Base-by-base conservation (phyloP, 2,329 filamentous ascomycete species). In the Thielaviopsis euricoi region DNA sequence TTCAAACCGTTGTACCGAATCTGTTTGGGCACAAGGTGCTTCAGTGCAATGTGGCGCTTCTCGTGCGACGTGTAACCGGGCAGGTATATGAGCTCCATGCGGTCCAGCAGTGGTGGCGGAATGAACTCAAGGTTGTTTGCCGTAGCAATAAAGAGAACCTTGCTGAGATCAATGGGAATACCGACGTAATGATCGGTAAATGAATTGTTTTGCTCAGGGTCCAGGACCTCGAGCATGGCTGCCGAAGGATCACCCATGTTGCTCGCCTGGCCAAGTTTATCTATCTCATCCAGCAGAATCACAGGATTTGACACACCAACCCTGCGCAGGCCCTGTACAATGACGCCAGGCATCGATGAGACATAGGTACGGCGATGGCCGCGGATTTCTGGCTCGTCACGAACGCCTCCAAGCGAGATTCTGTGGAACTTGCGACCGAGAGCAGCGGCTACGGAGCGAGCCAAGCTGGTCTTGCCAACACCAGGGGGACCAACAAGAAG, bases 161-260 rank as follows among this genome's bases (percentile, higher is more conserved):
- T 96, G 73, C 89, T 95, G 21, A 98, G 77, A 67, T 98, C 93
- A 63, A 97, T 88, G 0, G 93, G 91, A 62, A 96, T 89, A 66
- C 90, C 90, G 68, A 98, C 82, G 69, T 97, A 98, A 71, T 98
- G 93, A 67, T 98, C 93, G 29, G 84, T 87, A 71, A 98, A 98
- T 10, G 82, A 86, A 70, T 94, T 81, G 67, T 98, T 98, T 72
- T 98, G 93, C 70, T 98, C 93, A 0, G 93, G 93, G 66, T 98
- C 93, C 52, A 98, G 77, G 12, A 98, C 93, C 70, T 98, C 93
- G 15, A 98, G 82, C 91, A 98, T 96, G 9, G 93, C 93, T 22
- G 93, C 93, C 21, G 89, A 94, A 3, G 93, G 93, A 66, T 98
- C 93, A 48, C 93, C 93, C 64, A 98, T 90, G 69, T 93, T 86